phyloP scores from a whole-genome alignment of 1,284 basidiomycete genomes.

The Neotropicomus parvogracilis region DNA sequence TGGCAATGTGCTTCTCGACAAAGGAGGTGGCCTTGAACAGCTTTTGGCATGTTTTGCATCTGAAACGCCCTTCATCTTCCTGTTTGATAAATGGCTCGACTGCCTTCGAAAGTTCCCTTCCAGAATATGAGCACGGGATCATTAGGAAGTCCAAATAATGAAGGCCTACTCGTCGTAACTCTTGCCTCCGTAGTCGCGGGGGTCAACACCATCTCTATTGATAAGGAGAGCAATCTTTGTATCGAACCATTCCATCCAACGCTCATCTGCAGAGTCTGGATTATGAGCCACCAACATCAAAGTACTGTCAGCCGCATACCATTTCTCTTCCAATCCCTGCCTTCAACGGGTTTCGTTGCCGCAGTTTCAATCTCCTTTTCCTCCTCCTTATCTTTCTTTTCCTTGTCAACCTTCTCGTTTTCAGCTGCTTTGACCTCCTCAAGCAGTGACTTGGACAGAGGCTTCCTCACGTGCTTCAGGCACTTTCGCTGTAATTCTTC shows the following conservation, averaged over 20 bases:
- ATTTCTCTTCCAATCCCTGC: slow-evolving; percentile 65
- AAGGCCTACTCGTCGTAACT: slow-evolving; percentile 78
- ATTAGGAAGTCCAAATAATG: slow-evolving; percentile 10
- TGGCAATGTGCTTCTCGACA: slow-evolving; percentile 90
- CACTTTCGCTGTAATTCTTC: slow-evolving; percentile 94
- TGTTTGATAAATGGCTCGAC: slow-evolving; percentile 82
- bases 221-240: slow-evolving; percentile 77
- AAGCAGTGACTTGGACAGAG: slow-evolving; percentile 52
- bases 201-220: slow-evolving; percentile 73
- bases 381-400: slow-evolving; percentile 36
- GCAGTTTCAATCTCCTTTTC: slow-evolving; percentile 30
- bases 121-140: slow-evolving; percentile 12
- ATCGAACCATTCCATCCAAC: slow-evolving; percentile 85
- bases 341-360: slow-evolving; percentile 34
- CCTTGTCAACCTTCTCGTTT: slow-evolving; percentile 40
- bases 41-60: slow-evolving; percentile 93
- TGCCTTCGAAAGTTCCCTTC: slow-evolving; percentile 75
- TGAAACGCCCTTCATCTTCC: slow-evolving; percentile 92
- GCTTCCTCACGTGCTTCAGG: slow-evolving; percentile 83
- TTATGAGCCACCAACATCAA: slow-evolving; percentile 18
- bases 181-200: slow-evolving; percentile 84
- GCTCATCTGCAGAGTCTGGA: slow-evolving; percentile 57
- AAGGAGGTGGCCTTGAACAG: slow-evolving; percentile 94
- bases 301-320: slow-evolving; percentile 40
- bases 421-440: slow-evolving; percentile 54